These are phyloP conservation scores for Metschnikowia continentalis DNA, from an alignment of 805 yeast species.

Conservation along the genomic window DNA sequence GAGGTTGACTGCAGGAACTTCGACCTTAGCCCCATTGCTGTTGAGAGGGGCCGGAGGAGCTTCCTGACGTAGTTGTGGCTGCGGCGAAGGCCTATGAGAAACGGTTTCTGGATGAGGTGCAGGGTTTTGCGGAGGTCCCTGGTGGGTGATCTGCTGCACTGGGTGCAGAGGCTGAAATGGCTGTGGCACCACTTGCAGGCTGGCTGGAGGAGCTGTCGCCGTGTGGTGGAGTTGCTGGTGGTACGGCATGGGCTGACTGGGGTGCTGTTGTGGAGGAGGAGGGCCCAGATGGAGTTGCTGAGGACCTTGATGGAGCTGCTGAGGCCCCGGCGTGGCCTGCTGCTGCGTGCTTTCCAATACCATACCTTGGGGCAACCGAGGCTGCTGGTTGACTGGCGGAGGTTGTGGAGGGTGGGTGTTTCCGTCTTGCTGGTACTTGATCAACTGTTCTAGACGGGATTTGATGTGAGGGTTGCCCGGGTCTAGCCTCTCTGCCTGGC, in stretches of 20 bases:
- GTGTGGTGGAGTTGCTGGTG: conserved; percentile 13
- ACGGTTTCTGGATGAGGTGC: conserved; percentile 7
- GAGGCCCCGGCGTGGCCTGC: conserved; percentile 15
- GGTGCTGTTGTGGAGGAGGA: conserved; percentile 17
- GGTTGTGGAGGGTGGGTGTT: conserved; percentile 61
- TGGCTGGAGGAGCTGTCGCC: conserved; percentile 14
- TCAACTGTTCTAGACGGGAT: conserved; percentile 83
- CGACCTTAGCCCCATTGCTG: background rate
- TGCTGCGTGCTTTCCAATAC: conserved; percentile 47
- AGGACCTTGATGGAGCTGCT: conserved; percentile 9
- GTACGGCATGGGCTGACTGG: conserved; percentile 6
- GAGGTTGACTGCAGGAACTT: background rate
- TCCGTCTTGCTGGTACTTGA: conserved; percentile 66
- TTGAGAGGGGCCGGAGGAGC: background rate
- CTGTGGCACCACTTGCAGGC: conserved; percentile 12
- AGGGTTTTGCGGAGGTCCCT: background rate
- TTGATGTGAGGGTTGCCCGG: conserved; percentile 93
- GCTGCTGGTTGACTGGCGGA: conserved; percentile 63
- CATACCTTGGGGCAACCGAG: conserved; percentile 59
- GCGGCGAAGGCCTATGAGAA: conserved; percentile 6
- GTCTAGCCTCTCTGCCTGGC: conserved; percentile 92
- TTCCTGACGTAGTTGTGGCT: conserved; percentile 5
- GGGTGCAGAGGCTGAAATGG: conserved; percentile 6
- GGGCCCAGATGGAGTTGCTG: conserved; percentile 8
- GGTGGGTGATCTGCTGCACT: background rate